Conservation (phyloP, 2,329 filamentous ascomycete genomes). For the Talaromyces sp. region DNA sequence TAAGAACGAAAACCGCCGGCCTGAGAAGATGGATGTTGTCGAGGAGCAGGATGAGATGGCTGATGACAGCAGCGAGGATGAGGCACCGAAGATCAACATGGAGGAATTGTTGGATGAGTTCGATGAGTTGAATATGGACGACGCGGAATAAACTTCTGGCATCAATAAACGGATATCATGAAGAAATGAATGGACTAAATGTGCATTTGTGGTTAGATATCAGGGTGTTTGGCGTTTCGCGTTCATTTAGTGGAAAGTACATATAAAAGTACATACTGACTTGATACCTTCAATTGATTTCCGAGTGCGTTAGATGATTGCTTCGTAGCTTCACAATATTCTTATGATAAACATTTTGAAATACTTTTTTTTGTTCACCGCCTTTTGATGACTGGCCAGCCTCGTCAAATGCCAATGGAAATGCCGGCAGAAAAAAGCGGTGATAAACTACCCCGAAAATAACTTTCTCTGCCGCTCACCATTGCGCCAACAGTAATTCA, state of each 20-base stretch:
- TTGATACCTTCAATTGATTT: neutral
- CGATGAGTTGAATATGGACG: constrained; percentile 74
- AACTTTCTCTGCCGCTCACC: neutral
- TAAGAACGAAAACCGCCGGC: constrained; percentile 47
- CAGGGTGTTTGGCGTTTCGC: neutral
- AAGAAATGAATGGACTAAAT: constrained; percentile 14
- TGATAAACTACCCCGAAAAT: constrained; percentile 3
- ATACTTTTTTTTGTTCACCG: neutral
- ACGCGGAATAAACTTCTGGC: constrained; percentile 8
- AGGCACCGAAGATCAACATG: constrained; percentile 69
- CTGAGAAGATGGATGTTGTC: constrained; percentile 47
- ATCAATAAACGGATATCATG: constrained; percentile 9
- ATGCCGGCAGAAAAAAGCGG: constrained; percentile 7
- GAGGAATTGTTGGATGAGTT: constrained; percentile 87
- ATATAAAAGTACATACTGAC: constrained; percentile 3
- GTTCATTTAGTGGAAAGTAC: neutral
- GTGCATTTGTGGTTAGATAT: constrained; percentile 9
- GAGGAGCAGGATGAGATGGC: constrained; percentile 51
- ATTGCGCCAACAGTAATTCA: neutral
- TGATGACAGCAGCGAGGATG: constrained; percentile 60
- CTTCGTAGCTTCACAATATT: neutral
- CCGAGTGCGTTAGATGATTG: neutral
- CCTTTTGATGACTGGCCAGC: neutral
- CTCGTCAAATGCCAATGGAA: neutral
- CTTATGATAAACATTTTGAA: neutral